Evolutionary conservation across 2,329 filamentous ascomycete species (phyloP).

Genomic region (Dendryphion nanum): DNA sequence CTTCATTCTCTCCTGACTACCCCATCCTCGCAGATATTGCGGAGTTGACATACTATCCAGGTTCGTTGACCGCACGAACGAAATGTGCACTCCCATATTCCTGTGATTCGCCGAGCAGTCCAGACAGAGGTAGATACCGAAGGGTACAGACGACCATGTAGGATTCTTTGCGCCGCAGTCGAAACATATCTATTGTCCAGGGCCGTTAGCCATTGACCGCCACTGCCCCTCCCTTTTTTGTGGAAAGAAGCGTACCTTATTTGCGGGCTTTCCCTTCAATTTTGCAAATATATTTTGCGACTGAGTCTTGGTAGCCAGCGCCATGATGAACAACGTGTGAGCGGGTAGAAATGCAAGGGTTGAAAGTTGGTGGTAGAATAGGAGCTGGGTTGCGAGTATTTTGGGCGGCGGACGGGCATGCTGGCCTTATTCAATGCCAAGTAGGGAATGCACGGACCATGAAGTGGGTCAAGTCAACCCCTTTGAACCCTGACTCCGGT

Average conservation of each 20-base stretch:
- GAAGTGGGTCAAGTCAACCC: too few relatives aligned
- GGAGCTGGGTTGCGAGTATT: neutral
- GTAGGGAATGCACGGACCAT: too few relatives aligned
- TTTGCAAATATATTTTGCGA: constrained; percentile 98
- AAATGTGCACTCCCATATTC: constrained; percentile 97
- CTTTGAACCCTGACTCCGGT: too few relatives aligned
- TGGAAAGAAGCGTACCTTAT: constrained; percentile 66
- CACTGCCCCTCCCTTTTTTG: constrained; percentile 7
- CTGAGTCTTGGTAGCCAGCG: constrained; percentile 81
- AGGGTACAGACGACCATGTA: constrained; percentile 95
- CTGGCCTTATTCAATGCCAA: constrained; percentile 1
- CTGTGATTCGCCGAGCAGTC: constrained; percentile 97
- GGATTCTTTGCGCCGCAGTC: constrained; percentile 97
- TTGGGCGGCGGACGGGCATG: neutral
- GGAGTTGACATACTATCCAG: constrained; percentile 75
- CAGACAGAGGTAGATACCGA: constrained; percentile 96
- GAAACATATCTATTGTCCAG: constrained; percentile 78
- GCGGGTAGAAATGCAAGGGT: neutral
- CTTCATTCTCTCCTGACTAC: constrained; percentile 45
- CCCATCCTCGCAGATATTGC: too few relatives aligned
- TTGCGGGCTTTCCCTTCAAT: constrained; percentile 88
- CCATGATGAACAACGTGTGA: constrained; percentile 45
- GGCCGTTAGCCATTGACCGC: constrained; percentile 14
- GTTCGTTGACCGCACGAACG: constrained; percentile 97
- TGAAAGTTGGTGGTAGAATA: neutral